Evolutionary conservation across 768 basidiomycete genomes (phyloP).

Genomic region (Lactarius deliciosus): DNA sequence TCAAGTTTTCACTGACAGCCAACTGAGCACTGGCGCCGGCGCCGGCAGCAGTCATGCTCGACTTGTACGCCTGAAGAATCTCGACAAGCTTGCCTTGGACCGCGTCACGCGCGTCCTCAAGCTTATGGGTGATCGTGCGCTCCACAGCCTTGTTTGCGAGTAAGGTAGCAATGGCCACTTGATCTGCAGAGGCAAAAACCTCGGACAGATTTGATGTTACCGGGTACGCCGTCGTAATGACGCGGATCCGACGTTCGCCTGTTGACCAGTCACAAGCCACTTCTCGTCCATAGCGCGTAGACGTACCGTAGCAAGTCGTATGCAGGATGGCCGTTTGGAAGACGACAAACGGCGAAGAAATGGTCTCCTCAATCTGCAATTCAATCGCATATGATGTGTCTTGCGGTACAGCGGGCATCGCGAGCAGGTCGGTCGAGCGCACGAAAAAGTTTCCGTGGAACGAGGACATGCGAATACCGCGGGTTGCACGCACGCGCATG

Average conservation of each 20-base stretch:
- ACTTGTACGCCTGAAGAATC: slow-evolving; percentile 86
- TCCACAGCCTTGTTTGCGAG: slow-evolving; percentile 94
- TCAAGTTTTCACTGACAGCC: slow-evolving; percentile 89
- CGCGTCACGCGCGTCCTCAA: slow-evolving; percentile 89
- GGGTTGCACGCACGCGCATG: slow-evolving; percentile 95
- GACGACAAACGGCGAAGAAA: slow-evolving; percentile 49
- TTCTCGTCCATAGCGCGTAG: background rate
- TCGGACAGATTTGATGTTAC: slow-evolving; percentile 88
- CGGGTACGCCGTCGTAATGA: slow-evolving; percentile 83
- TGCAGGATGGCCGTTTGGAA: slow-evolving; percentile 57
- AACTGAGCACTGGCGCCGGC: slow-evolving; percentile 93
- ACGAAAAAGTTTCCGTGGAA: slow-evolving; percentile 66
- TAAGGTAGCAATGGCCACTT: slow-evolving; percentile 79
- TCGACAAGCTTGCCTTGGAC: slow-evolving; percentile 82
- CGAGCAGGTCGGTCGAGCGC: slow-evolving; percentile 55
- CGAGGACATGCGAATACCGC: slow-evolving; percentile 51
- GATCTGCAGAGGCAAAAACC: slow-evolving; percentile 87
- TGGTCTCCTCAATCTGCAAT: slow-evolving; percentile 53
- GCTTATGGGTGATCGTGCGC: slow-evolving; percentile 75
- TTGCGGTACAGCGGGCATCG: slow-evolving; percentile 53
- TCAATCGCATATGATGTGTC: slow-evolving; percentile 60
- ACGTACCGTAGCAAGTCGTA: slow-evolving; percentile 49
- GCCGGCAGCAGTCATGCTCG: slow-evolving; percentile 92
- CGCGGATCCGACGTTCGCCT: slow-evolving; percentile 82
- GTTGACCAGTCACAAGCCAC: background rate